A percentile compares a stretch with the other conserved stretches of the same genome.
These are phyloP conservation scores for Mycena floridula DNA, from an alignment of 768 basidiomycete species.

Conservation along the genomic window DNA sequence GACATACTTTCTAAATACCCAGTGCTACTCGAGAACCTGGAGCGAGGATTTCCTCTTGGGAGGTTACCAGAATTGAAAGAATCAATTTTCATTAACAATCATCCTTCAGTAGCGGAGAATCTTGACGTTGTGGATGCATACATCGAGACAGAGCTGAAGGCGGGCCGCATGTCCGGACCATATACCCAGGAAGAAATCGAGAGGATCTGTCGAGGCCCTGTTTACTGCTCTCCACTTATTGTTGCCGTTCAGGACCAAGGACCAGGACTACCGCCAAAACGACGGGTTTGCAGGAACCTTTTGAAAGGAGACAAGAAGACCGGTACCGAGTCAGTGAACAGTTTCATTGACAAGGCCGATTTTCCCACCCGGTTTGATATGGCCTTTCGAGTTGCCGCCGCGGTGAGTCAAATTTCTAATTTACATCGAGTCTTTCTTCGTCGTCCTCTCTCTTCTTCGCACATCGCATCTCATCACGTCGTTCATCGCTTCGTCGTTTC, in stretches of 20 bases:
- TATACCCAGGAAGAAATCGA: slow-evolving; percentile 7
- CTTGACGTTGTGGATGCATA: slow-evolving; percentile 3
- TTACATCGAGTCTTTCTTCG: too few relatives aligned
- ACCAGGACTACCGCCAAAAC: slow-evolving; percentile 9
- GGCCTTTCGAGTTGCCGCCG: slow-evolving; percentile 6
- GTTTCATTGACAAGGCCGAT: slow-evolving; percentile 1
- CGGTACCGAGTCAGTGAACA: neutral
- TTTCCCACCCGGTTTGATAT: slow-evolving; percentile 12
- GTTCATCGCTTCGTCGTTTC: too few relatives aligned
- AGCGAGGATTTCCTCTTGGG: slow-evolving; percentile 26
- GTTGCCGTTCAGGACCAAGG: slow-evolving; percentile 8
- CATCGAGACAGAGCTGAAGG: slow-evolving; percentile 8
- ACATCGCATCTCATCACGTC: too few relatives aligned
- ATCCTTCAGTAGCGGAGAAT: slow-evolving; percentile 7
- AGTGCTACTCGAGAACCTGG: slow-evolving; percentile 20
- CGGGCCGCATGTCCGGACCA: slow-evolving; percentile 11
- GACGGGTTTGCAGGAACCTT: slow-evolving; percentile 11
- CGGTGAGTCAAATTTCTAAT: slow-evolving; percentile 9
- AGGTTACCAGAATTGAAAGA: slow-evolving; percentile 15
- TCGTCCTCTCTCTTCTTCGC: neutral
- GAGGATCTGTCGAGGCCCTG: slow-evolving; percentile 7
- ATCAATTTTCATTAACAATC: slow-evolving; percentile 9
- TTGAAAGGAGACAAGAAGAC: slow-evolving; percentile 6
- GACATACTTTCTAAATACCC: slow-evolving; percentile 21
- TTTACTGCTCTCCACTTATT: slow-evolving; percentile 14